Percentiles rank a stretch among this genome's conserved stretches.
Conservation (phyloP, 345 rosid genomes). For the Pistacia vera region DNA sequence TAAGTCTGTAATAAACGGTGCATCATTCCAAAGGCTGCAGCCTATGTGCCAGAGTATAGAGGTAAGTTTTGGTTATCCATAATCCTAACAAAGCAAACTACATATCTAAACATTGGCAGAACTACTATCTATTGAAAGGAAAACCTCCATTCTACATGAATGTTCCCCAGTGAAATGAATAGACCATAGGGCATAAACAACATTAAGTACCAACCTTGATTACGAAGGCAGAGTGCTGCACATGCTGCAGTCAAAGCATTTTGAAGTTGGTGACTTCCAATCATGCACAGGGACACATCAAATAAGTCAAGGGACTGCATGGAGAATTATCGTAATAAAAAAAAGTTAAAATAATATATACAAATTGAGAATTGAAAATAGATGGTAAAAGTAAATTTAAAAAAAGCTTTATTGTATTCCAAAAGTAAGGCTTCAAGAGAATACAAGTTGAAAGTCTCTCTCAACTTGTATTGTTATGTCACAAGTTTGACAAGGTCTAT, state of each 20-base stretch:
- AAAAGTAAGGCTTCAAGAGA: slow-evolving; percentile 17
- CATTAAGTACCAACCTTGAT: slow-evolving; percentile 49
- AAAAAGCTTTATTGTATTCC: background rate
- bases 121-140: background rate
- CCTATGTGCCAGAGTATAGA: background rate
- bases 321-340: background rate
- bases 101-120: background rate
- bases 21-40: background rate
- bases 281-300: slow-evolving; percentile 66
- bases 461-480: slow-evolving; percentile 52
- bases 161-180: background rate
- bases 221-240: slow-evolving; percentile 66
- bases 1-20: background rate
- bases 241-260: slow-evolving; percentile 86
- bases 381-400: background rate
- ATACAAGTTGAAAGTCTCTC: slow-evolving; percentile 56
- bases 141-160: background rate
- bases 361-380: background rate
- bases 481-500: slow-evolving; percentile 61
- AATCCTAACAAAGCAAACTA: background rate
- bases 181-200: background rate
- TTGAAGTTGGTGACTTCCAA: slow-evolving; percentile 89
- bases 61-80: slow-evolving; percentile 3
- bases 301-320: slow-evolving; percentile 62
- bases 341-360: background rate